These are phyloP conservation scores for Exophiala aquamarina DNA, from an alignment of 2,329 filamentous ascomycete genomes.

Conservation along the genomic window DNA sequence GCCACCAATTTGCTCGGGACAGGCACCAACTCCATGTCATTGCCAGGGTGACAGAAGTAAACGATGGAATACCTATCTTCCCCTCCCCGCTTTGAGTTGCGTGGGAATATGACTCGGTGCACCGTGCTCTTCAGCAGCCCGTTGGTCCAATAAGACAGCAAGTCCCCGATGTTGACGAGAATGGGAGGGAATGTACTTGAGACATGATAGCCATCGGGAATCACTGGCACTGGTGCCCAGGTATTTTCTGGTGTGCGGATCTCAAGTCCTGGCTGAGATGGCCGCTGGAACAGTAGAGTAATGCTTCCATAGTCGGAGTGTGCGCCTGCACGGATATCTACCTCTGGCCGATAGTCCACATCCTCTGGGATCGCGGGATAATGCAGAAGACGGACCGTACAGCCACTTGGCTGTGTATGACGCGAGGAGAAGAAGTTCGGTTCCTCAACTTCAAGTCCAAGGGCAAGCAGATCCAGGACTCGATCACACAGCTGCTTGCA, in stretches of 20 bases:
- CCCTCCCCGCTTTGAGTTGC: conserved; percentile 38
- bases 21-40: conserved; percentile 53
- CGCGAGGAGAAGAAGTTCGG: conserved; percentile 33
- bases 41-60: conserved; percentile 64
- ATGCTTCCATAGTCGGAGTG: conserved; percentile 48
- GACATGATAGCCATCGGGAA: conserved; percentile 52
- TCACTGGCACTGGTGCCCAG: conserved; percentile 69
- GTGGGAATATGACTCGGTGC: conserved; percentile 78
- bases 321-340: conserved; percentile 74
- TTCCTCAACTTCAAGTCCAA: conserved; percentile 65
- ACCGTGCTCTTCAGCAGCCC: conserved; percentile 84
- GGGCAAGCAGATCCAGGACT: conserved; percentile 74
- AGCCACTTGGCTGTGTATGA: conserved; percentile 58
- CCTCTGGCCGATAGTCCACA: conserved; percentile 45
- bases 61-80: conserved; percentile 58
- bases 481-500: conserved; percentile 73
- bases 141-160: conserved; percentile 84
- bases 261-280: conserved; percentile 82
- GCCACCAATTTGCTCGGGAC: conserved; percentile 55
- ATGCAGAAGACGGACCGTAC: conserved; percentile 69
- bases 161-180: conserved; percentile 69
- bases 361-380: conserved; percentile 61
- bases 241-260: conserved; percentile 62
- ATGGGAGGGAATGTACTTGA: conserved; percentile 63
- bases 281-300: conserved; percentile 77